Conservation (phyloP, 768 basidiomycete species). For the Boletus reticuloceps region DNA sequence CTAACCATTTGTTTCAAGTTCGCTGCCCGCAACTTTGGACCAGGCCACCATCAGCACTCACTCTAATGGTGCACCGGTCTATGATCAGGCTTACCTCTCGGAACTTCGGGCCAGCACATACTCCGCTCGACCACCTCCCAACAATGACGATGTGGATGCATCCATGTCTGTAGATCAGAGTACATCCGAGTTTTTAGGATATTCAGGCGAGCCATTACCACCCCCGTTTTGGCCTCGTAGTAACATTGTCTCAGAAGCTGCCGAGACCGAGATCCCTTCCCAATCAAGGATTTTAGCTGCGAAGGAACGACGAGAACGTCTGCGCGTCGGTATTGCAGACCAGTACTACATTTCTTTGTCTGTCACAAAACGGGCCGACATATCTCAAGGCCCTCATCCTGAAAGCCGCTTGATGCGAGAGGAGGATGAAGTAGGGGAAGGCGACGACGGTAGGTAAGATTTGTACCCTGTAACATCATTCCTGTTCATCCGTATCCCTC, state of each 20-base stretch:
- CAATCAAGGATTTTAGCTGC: constrained; percentile 70
- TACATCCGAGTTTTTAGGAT: constrained; percentile 31
- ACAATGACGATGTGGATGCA: constrained; percentile 48
- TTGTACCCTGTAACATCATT: not conserved
- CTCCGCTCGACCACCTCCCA: constrained; percentile 44
- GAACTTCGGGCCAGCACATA: constrained; percentile 79
- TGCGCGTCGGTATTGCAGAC: constrained; percentile 48
- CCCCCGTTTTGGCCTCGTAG: not conserved
- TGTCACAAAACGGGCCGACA: constrained; percentile 53
- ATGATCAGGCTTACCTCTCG: constrained; percentile 69
- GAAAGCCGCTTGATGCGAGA: constrained; percentile 80
- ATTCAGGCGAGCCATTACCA: constrained; percentile 28
- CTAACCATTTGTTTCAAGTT: constrained; percentile 27
- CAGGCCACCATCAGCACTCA: constrained; percentile 50
- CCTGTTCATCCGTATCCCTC: constrained; percentile 5
- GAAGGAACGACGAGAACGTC: constrained; percentile 70
- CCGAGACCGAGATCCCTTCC: constrained; percentile 57
- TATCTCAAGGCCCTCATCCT: constrained; percentile 73
- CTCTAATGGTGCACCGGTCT: constrained; percentile 54
- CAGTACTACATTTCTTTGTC: constrained; percentile 83
- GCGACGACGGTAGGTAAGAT: constrained; percentile 69
- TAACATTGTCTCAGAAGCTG: constrained; percentile 29
- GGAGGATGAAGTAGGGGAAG: constrained; percentile 86
- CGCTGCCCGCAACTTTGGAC: constrained; percentile 47
- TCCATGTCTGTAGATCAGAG: constrained; percentile 43